Conservation (phyloP, 2,329 filamentous ascomycete genomes). For the Fusarium liriodendri region DNA sequence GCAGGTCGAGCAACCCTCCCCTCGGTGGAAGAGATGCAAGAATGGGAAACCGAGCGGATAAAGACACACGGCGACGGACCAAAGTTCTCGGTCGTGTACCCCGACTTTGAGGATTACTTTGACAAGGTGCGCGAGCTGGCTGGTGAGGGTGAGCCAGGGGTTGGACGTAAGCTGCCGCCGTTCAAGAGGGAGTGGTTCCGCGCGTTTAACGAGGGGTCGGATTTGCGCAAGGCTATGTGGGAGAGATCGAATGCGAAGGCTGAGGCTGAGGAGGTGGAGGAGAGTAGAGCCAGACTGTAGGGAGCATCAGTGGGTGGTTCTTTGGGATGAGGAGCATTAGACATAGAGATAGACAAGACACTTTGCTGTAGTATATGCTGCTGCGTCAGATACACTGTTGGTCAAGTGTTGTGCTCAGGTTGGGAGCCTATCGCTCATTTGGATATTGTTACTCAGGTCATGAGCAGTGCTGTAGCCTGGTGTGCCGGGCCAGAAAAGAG, state of each 20-base stretch:
- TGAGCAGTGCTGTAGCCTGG: neutral
- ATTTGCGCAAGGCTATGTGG: constrained; percentile 70
- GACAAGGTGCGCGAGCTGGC: constrained; percentile 64
- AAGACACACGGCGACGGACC: constrained; percentile 65
- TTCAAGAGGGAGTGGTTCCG: constrained; percentile 61
- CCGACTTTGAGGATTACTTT: constrained; percentile 74
- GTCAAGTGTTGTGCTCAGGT: neutral
- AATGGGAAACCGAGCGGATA: constrained; percentile 69
- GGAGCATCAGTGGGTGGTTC: neutral
- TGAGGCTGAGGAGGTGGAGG: neutral
- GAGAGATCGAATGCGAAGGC: constrained; percentile 56
- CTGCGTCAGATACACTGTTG: neutral
- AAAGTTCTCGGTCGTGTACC: constrained; percentile 67
- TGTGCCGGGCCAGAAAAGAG: neutral
- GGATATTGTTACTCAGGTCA: neutral
- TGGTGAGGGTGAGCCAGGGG: constrained; percentile 56
- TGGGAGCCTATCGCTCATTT: neutral
- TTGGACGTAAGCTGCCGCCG: constrained; percentile 57
- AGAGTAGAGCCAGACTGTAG: constrained; percentile 11
- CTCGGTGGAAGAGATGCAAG: constrained; percentile 57
- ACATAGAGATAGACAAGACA: neutral
- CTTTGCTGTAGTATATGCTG: neutral
- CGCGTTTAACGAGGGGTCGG: constrained; percentile 65
- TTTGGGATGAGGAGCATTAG: neutral
- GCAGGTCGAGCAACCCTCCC: constrained; percentile 66